These are phyloP conservation scores for Flaveria linearis DNA, from an alignment of 129 eudicot species.

Conservation along the genomic window DNA sequence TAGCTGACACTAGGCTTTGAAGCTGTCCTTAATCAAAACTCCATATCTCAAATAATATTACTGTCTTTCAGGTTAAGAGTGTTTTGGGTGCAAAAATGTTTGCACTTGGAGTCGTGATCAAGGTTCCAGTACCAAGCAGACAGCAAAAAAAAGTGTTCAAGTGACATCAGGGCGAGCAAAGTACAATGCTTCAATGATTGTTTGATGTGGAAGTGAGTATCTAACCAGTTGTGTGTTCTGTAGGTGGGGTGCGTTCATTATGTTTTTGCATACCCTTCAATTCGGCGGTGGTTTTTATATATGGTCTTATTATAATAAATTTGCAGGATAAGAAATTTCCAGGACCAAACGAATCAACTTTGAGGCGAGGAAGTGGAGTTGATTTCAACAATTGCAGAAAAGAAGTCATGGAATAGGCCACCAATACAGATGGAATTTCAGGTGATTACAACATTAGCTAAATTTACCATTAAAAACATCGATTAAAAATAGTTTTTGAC, in stretches of 20 bases:
- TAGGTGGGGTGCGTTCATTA: neutral
- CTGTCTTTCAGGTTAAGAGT: constrained; percentile 74
- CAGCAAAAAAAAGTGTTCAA: constrained; percentile 96
- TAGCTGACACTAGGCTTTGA: neutral
- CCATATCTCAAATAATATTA: constrained; percentile 4
- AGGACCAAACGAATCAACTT: constrained; percentile 95
- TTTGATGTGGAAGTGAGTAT: constrained; percentile 97
- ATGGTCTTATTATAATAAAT: neutral
- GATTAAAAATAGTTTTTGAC: neutral
- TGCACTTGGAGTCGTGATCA: constrained; percentile 97
- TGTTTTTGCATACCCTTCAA: neutral
- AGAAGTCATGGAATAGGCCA: constrained; percentile 97
- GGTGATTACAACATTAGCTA: constrained; percentile 39
- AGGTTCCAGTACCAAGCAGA: constrained; percentile 98
- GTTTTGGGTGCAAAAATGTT: constrained; percentile 99
- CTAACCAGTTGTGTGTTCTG: constrained; percentile 9
- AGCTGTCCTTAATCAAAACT: constrained; percentile 22
- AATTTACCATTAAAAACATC: neutral
- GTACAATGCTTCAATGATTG: constrained; percentile 92
- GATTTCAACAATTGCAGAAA: constrained; percentile 92
- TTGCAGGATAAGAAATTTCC: constrained; percentile 95
- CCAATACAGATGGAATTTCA: constrained; percentile 99
- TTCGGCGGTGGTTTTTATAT: neutral
- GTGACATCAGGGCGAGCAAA: constrained; percentile 96
- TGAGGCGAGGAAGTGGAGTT: constrained; percentile 98